phyloP scores from a whole-genome alignment of 148 eudicot genomes.

The Rhododendron simsii region DNA sequence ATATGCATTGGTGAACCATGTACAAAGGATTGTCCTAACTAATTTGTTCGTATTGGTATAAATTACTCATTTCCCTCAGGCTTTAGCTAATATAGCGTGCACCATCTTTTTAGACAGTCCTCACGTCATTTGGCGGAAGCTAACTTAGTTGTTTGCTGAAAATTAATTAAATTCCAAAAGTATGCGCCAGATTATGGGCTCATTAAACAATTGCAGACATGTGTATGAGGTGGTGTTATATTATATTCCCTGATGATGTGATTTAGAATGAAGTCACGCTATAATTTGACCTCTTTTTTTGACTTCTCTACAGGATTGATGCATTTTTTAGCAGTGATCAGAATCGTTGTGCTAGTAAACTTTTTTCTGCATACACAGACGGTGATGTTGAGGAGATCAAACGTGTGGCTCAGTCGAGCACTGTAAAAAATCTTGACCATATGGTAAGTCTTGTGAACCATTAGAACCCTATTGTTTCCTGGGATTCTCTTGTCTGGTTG shows the following conservation, averaged over 20 bases:
- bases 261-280: background rate
- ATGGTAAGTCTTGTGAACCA: constrained; percentile 31
- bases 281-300: constrained; percentile 6
- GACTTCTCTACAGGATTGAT: constrained; percentile 45
- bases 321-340: constrained; percentile 78
- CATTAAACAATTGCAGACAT: background rate
- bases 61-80: background rate
- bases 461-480: background rate
- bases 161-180: background rate
- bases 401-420: constrained; percentile 53
- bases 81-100: background rate
- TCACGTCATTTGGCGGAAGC: background rate
- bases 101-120: background rate
- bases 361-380: constrained; percentile 67
- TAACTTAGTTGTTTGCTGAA: background rate
- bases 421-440: constrained; percentile 62
- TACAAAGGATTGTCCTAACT: background rate
- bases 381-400: constrained; percentile 76
- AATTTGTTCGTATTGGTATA: background rate
- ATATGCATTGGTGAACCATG: background rate
- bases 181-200: background rate
- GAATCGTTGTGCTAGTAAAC: constrained; percentile 58
- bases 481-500: background rate
- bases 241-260: background rate
- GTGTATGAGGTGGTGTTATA: background rate